These are phyloP conservation scores for Schizosaccharomyces octosporus DNA, from an alignment of 805 yeast genomes.

Conservation along the genomic window DNA sequence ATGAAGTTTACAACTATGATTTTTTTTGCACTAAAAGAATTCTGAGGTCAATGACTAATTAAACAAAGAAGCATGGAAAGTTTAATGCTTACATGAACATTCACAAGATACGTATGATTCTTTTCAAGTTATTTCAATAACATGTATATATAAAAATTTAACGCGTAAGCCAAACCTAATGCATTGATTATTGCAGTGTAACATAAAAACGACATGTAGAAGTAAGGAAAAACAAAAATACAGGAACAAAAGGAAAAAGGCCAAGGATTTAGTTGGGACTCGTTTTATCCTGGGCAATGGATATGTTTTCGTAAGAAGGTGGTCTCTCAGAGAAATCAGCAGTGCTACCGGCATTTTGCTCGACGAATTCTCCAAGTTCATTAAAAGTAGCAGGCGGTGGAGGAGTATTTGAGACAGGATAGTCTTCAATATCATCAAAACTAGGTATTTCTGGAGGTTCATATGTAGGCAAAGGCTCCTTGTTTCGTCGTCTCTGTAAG, in stretches of 20 bases:
- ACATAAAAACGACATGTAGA: no score
- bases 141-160: no score
- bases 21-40: background rate
- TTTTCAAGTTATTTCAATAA: no score
- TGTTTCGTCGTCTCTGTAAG: no score
- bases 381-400: background rate
- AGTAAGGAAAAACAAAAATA: no score
- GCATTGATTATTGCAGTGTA: no score
- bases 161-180: no score
- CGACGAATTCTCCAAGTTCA: background rate
- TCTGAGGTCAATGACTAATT: background rate
- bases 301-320: background rate
- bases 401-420: background rate
- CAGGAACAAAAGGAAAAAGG: background rate
- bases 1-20: background rate
- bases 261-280: background rate
- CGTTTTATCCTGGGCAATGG: background rate
- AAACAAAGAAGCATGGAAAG: background rate
- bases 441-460: no score
- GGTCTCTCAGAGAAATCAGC: background rate
- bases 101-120: no score
- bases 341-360: background rate
- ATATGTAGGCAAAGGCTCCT: no score
- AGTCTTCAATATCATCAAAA: background rate
- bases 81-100: background rate